phyloP scores from a whole-genome alignment of 2,329 filamentous ascomycete genomes.

The Fusarium guadeloupense region DNA sequence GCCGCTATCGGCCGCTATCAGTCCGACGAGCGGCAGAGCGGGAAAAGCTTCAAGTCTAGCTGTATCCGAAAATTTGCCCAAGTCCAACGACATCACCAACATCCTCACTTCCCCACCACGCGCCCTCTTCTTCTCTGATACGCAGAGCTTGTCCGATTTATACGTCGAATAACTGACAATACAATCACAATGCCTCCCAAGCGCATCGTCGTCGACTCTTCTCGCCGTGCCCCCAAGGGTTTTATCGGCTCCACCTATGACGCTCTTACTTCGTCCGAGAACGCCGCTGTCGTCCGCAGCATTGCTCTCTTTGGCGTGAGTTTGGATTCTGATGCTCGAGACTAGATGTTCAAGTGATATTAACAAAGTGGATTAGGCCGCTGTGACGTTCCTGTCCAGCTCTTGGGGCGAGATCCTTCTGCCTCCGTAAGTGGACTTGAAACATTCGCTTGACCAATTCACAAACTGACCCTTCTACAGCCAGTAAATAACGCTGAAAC shows the following conservation, averaged over 20 bases:
- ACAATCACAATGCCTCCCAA: constrained; percentile 68
- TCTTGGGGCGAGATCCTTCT: constrained; percentile 73
- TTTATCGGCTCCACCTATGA: constrained; percentile 68
- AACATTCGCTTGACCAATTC: neutral
- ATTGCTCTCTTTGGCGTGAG: constrained; percentile 74
- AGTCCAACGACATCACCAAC: constrained; percentile 17
- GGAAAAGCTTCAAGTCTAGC: constrained; percentile 32
- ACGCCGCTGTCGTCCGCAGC: constrained; percentile 74
- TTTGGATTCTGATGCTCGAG: constrained; percentile 16
- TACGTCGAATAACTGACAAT: neutral
- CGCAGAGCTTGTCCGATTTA: constrained; percentile 14
- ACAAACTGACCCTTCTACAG: constrained; percentile 25
- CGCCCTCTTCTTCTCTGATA: constrained; percentile 4
- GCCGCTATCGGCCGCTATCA: constrained; percentile 27
- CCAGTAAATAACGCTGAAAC: constrained; percentile 37
- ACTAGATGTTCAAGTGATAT: neutral
- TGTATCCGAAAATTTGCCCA: constrained; percentile 39
- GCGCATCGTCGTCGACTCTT: constrained; percentile 62
- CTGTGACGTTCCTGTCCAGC: constrained; percentile 73
- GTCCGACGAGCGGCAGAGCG: neutral
- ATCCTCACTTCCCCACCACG: constrained; percentile 8
- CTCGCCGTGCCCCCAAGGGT: constrained; percentile 56
- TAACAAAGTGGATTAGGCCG: constrained; percentile 58
- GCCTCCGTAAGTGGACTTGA: constrained; percentile 62
- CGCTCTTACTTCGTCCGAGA: constrained; percentile 71